phyloP scores from a whole-genome alignment of 495 filamentous ascomycete species.

The Talaromyces wortmannii region DNA sequence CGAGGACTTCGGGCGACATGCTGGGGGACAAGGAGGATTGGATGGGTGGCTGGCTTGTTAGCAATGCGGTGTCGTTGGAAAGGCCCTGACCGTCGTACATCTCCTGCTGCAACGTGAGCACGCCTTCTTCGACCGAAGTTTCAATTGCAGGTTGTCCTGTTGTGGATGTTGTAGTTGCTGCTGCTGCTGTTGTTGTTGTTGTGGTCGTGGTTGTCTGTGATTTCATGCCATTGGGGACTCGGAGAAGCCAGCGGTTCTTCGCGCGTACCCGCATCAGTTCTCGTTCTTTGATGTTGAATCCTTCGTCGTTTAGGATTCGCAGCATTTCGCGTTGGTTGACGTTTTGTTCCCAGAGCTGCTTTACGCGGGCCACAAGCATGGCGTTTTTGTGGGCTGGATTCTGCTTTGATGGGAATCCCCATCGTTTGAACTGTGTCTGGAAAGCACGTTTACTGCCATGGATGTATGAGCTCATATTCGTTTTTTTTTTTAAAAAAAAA shows the following conservation, averaged over 20 bases:
- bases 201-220: conserved; percentile 12
- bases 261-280: conserved; percentile 60
- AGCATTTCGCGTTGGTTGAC: conserved; percentile 66
- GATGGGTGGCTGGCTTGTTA: conserved; percentile 12
- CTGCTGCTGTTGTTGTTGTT: too few relatives aligned
- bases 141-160: conserved; percentile 11
- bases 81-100: conserved; percentile 29
- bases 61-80: conserved; percentile 11
- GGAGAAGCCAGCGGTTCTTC: conserved; percentile 57
- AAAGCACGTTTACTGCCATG: conserved; percentile 59
- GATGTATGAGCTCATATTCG: background rate
- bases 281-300: conserved; percentile 62
- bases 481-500: background rate
- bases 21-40: conserved; percentile 21
- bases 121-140: conserved; percentile 29
- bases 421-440: conserved; percentile 67
- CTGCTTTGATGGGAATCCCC: conserved; percentile 71
- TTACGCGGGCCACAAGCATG: conserved; percentile 56
- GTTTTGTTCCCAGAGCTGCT: conserved; percentile 72
- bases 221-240: conserved; percentile 53
- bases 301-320: conserved; percentile 58
- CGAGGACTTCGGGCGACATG: conserved; percentile 45
- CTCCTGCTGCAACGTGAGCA: conserved; percentile 34
- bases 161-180: too few relatives aligned
- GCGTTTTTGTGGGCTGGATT: conserved; percentile 62